These are phyloP conservation scores for Salicornia ramosissima DNA, from an alignment of 148 eudicot genomes.

Conservation along the genomic window DNA sequence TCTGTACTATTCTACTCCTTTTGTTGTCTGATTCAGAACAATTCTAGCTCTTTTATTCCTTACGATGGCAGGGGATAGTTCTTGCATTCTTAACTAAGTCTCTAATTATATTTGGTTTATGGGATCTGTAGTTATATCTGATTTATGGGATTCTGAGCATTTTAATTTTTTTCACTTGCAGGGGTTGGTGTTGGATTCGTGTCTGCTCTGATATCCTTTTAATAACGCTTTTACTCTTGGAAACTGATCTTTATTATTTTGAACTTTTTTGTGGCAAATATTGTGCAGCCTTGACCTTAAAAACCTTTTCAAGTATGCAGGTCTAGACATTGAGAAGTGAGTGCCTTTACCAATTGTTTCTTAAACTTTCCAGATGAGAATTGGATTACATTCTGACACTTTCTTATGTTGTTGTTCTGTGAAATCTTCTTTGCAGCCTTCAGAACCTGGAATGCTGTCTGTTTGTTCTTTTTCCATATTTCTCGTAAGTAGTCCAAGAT, in stretches of 20 bases:
- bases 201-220: constrained; percentile 97
- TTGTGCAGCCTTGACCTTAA: constrained; percentile 65
- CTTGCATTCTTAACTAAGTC: too few species aligned
- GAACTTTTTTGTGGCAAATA: constrained; percentile 15
- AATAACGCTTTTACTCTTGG: constrained; percentile 8
- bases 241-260: constrained; percentile 5
- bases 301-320: constrained; percentile 99
- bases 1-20: too few species aligned
- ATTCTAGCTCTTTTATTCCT: too few species aligned
- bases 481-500: constrained; percentile 65
- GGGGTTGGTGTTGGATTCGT: constrained; percentile 98
- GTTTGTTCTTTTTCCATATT: constrained; percentile 96
- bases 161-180: constrained; percentile 33
- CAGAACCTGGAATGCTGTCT: constrained; percentile 99
- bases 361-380: constrained; percentile 18
- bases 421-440: constrained; percentile 53
- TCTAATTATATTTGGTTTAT: too few species aligned
- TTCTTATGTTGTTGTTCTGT: constrained; percentile 22
- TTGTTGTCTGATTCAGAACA: too few species aligned
- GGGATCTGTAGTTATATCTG: not conserved
- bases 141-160: constrained; percentile 13
- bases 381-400: constrained; percentile 6
- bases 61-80: too few species aligned
- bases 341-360: constrained; percentile 19
- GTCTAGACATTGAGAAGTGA: constrained; percentile 95